Evolutionary conservation across 169 alveolate species (phyloP).

Genomic region (Plasmodium falciparum): DNA sequence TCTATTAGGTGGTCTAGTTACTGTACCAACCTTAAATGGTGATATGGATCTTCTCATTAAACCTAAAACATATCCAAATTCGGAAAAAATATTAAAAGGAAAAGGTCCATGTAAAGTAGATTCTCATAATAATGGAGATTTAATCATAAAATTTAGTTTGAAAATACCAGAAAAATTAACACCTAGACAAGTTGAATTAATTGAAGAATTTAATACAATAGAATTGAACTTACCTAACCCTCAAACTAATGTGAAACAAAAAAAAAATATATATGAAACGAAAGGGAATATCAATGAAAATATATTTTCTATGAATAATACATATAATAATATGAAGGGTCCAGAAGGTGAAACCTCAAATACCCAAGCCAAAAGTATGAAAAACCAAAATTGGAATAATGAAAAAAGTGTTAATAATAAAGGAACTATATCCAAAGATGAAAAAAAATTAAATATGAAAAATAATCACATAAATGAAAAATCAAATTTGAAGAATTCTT

Average conservation of each 20-base stretch:
- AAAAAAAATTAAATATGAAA: background rate
- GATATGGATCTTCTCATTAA: conserved; percentile 81
- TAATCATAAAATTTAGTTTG: conserved; percentile 86
- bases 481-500: background rate
- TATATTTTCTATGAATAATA: background rate
- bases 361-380: background rate
- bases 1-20: conserved; percentile 89
- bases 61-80: conserved; percentile 88
- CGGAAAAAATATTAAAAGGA: conserved; percentile 85
- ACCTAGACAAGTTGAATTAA: conserved; percentile 81
- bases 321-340: background rate
- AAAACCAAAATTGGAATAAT: background rate
- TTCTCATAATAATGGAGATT: conserved; percentile 86
- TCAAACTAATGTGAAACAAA: conserved; percentile 10
- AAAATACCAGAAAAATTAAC: conserved; percentile 83
- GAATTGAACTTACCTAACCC: conserved; percentile 30
- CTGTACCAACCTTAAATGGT: conserved; percentile 89
- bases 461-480: background rate
- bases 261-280: background rate
- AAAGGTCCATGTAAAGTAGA: conserved; percentile 90
- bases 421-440: background rate
- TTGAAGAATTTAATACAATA: conserved; percentile 82
- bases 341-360: background rate
- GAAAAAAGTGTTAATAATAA: background rate
- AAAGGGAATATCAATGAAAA: background rate